Evolutionary conservation across 371 early-diverging fungal species (phyloP).

Genomic region (Circinella umbellata): DNA sequence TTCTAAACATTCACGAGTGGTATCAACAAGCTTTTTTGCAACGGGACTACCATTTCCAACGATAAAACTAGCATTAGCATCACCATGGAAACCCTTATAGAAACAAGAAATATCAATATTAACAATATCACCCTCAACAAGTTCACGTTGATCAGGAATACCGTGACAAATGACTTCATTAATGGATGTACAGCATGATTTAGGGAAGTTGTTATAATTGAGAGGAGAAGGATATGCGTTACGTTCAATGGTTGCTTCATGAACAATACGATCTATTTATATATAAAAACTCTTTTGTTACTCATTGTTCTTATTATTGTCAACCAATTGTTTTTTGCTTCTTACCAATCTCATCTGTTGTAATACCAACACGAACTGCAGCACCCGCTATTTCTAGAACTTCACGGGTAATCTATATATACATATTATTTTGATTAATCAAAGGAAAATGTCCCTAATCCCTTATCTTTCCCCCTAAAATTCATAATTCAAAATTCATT

Average conservation of each 20-base stretch:
- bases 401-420: slow-evolving; percentile 76
- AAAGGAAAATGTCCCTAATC: no score
- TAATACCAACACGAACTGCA: slow-evolving; percentile 84
- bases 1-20: slow-evolving; percentile 83
- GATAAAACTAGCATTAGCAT: slow-evolving; percentile 85
- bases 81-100: slow-evolving; percentile 91
- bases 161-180: slow-evolving; percentile 86
- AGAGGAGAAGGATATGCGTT: slow-evolving; percentile 94
- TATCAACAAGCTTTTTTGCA: slow-evolving; percentile 75
- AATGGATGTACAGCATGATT: slow-evolving; percentile 90
- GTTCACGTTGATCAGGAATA: slow-evolving; percentile 86
- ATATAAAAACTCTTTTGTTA: no score
- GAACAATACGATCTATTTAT: slow-evolving; percentile 76
- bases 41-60: slow-evolving; percentile 86
- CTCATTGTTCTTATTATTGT: no score
- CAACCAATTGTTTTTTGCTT: neutral
- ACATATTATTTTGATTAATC: neutral
- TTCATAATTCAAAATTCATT: no score
- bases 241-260: slow-evolving; percentile 86
- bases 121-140: slow-evolving; percentile 91
- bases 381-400: slow-evolving; percentile 84
- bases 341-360: slow-evolving; percentile 86
- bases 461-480: no score
- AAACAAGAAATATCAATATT: slow-evolving; percentile 92
- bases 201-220: slow-evolving; percentile 93